These are phyloP conservation scores for Macadamia integrifolia DNA, from an alignment of 164 flowering plant genomes.

Conservation along the genomic window DNA sequence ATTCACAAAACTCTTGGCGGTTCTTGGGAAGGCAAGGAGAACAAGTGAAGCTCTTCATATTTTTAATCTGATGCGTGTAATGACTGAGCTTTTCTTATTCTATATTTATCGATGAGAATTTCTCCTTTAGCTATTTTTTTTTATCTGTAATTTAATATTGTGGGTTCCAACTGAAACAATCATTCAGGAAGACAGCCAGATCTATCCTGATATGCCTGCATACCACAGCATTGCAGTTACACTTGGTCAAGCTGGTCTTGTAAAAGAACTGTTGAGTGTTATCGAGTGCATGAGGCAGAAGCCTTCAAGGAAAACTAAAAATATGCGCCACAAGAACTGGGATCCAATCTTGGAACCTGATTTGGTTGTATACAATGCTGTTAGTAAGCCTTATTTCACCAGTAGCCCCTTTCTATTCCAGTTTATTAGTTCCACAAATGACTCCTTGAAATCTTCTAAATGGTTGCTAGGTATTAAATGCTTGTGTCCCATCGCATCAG, in stretches of 20 bases:
- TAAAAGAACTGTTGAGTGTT: conserved; percentile 60
- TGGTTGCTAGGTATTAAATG: conserved; percentile 66
- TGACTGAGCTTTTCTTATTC: conserved; percentile 8
- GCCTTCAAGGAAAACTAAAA: conserved; percentile 45
- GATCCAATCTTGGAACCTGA: conserved; percentile 87
- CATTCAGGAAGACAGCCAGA: conserved; percentile 59
- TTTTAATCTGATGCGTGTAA: conserved; percentile 82
- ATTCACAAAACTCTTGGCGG: conserved; percentile 79
- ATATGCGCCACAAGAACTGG: conserved; percentile 59
- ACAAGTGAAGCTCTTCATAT: conserved; percentile 74
- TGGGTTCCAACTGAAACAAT: conserved; percentile 7
- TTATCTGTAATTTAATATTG: neutral
- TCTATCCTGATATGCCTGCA: conserved; percentile 93
- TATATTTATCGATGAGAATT: neutral
- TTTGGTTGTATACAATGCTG: conserved; percentile 85
- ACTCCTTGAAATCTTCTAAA: conserved; percentile 6
- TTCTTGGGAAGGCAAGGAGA: conserved; percentile 83
- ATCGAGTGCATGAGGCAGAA: conserved; percentile 75
- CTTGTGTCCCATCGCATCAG: conserved; percentile 67
- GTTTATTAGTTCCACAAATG: neutral
- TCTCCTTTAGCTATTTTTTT: neutral
- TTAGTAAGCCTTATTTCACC: conserved; percentile 31
- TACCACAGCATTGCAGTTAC: conserved; percentile 81
- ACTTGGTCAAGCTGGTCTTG: conserved; percentile 88
- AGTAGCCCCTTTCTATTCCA: conserved; percentile 2